These are phyloP conservation scores for Cryptosporidium bovis DNA, from an alignment of 169 alveolate species.

Conservation along the genomic window DNA sequence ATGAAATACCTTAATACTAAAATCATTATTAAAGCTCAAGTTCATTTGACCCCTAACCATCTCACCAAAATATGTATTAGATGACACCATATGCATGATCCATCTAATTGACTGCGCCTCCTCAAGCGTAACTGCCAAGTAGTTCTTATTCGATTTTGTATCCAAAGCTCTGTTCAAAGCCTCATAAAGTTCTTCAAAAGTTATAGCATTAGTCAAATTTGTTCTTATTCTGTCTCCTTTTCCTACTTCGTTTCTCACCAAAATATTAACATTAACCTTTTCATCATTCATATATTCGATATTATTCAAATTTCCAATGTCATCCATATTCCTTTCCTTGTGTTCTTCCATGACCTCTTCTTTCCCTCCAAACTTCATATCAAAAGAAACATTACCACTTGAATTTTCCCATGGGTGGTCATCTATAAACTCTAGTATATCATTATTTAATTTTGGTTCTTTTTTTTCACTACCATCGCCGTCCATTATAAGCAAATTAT, in stretches of 20 bases:
- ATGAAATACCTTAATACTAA: conserved; percentile 25
- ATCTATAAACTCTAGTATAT: background rate
- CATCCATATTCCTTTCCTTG: no score
- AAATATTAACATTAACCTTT: conserved; percentile 4
- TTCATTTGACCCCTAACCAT: background rate
- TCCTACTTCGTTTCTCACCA: background rate
- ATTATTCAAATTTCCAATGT: background rate
- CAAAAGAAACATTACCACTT: background rate
- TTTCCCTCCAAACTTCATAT: no score
- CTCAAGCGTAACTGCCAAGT: conserved; percentile 35
- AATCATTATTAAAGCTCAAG: background rate
- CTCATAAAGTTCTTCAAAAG: conserved; percentile 40
- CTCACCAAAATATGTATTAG: background rate
- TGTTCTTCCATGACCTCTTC: no score
- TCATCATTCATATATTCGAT: background rate
- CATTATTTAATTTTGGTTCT: background rate
- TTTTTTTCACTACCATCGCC: background rate
- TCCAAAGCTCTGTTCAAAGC: conserved; percentile 4
- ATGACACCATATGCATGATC: conserved; percentile 6
- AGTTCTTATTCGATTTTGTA: conserved; percentile 21
- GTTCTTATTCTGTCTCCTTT: background rate
- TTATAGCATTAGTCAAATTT: background rate
- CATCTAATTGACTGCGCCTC: conserved; percentile 70
- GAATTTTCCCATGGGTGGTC: conserved; percentile 70
- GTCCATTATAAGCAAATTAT: conserved; percentile 19